phyloP scores from a whole-genome alignment of 129 eudicot species.

The Pittosporum tobira region DNA sequence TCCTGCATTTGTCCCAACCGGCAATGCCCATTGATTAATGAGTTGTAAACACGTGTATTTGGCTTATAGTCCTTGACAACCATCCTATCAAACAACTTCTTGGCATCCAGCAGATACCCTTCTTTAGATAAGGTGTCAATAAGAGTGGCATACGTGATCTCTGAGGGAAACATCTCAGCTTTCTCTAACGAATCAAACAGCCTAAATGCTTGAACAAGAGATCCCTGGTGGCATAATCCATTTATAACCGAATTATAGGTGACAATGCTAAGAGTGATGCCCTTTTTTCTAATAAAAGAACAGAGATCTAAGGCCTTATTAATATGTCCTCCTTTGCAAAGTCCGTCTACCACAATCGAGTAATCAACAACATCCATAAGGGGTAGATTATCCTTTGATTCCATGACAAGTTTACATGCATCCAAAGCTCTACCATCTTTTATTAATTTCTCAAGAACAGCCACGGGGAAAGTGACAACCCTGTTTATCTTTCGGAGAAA shows the following conservation, averaged over 20 bases:
- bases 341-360: slow-evolving; percentile 49
- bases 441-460: slow-evolving; percentile 35
- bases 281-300: slow-evolving; percentile 35
- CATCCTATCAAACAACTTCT: slow-evolving; percentile 61
- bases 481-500: slow-evolving; percentile 31
- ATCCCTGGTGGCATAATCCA: slow-evolving; percentile 69
- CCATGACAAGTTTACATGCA: slow-evolving; percentile 58
- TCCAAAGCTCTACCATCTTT: slow-evolving; percentile 41
- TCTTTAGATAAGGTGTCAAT: slow-evolving; percentile 57
- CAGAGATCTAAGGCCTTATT: slow-evolving; percentile 69
- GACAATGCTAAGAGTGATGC: slow-evolving; percentile 42
- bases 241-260: slow-evolving; percentile 66
- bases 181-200: slow-evolving; percentile 72
- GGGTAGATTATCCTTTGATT: slow-evolving; percentile 39
- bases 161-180: slow-evolving; percentile 49
- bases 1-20: slow-evolving; percentile 47
- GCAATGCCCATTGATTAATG: slow-evolving; percentile 67
- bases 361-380: slow-evolving; percentile 59
- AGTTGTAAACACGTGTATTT: slow-evolving; percentile 54
- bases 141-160: slow-evolving; percentile 67
- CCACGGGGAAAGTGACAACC: slow-evolving; percentile 25
- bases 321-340: slow-evolving; percentile 64
- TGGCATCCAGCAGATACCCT: slow-evolving; percentile 67
- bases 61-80: slow-evolving; percentile 38
- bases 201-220: slow-evolving; percentile 79